Percentiles rank a stretch among this genome's conserved stretches.
Evolutionary conservation across 768 basidiomycete species (phyloP).

Genomic region (Naematelia encephala): DNA sequence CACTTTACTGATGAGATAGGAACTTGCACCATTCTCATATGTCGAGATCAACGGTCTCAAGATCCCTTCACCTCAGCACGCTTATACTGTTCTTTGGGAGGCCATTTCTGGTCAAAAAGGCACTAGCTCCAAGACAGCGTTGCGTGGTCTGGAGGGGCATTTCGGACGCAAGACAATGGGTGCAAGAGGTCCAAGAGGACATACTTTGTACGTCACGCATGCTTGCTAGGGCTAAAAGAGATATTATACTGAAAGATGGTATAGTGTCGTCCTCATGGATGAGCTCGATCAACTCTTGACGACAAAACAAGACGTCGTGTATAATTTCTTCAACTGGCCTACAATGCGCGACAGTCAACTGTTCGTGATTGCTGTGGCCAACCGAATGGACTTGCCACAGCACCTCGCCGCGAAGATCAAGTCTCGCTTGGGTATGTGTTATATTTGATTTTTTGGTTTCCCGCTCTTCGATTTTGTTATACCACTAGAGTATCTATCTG

Average conservation of each 20-base stretch:
- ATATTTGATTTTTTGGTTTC: too few relatives aligned
- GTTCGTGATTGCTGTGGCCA: conserved; percentile 93
- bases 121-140: conserved; percentile 69
- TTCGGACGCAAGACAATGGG: conserved; percentile 61
- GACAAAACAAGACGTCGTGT: conserved; percentile 93
- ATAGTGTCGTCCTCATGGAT: conserved; percentile 93
- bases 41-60: conserved; percentile 96
- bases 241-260: background rate
- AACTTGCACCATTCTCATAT: conserved; percentile 89
- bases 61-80: conserved; percentile 86
- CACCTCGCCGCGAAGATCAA: conserved; percentile 88
- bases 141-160: conserved; percentile 71
- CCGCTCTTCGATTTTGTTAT: background rate
- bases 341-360: conserved; percentile 81
- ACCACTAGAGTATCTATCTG: too few relatives aligned
- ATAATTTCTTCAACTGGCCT: conserved; percentile 99
- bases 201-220: conserved; percentile 69
- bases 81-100: conserved; percentile 90
- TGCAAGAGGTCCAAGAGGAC: conserved; percentile 64
- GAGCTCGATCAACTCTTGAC: conserved; percentile 97
- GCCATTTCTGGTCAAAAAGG: conserved; percentile 77
- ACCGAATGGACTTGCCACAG: conserved; percentile 97
- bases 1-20: conserved; percentile 56
- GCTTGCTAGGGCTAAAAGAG: background rate
- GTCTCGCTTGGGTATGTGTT: conserved; percentile 73